Evolutionary conservation across 2,329 filamentous ascomycete species (phyloP).

Genomic region (Xylaria polymorpha): DNA sequence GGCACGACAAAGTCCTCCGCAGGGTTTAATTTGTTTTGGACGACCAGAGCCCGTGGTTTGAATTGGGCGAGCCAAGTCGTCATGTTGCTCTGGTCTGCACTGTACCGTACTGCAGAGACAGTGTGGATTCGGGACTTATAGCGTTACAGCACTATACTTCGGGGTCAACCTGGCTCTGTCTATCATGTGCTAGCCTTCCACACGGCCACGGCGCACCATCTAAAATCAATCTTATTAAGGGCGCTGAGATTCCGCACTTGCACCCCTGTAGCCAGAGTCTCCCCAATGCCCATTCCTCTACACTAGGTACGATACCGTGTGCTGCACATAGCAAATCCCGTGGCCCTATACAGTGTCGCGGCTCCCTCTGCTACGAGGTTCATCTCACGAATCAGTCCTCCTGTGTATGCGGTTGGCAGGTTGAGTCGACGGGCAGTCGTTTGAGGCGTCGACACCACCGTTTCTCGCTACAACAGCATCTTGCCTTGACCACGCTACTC

Average conservation of each 20-base stretch:
- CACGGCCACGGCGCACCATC: slow-evolving; percentile 20
- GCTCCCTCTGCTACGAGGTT: not conserved
- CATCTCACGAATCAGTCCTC: not conserved
- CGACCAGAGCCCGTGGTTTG: slow-evolving; percentile 12
- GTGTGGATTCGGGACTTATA: slow-evolving; percentile 8
- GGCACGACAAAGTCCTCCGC: slow-evolving; percentile 42
- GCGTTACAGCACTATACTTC: slow-evolving; percentile 1
- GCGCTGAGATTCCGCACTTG: slow-evolving; percentile 37
- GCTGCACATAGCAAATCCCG: not conserved
- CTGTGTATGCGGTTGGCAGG: not conserved
- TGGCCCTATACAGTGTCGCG: not conserved
- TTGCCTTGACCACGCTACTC: slow-evolving; percentile 4
- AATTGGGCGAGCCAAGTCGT: slow-evolving; percentile 18
- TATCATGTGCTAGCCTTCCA: not conserved
- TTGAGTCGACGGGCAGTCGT: not conserved
- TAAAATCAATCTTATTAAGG: slow-evolving; percentile 21
- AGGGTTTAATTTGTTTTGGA: slow-evolving; percentile 41
- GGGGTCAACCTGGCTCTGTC: not conserved
- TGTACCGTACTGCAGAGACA: slow-evolving; percentile 20
- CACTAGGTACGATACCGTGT: not conserved
- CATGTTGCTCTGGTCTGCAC: slow-evolving; percentile 18
- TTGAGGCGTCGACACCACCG: not conserved
- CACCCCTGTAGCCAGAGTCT: slow-evolving; percentile 22
- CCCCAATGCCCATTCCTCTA: not conserved
- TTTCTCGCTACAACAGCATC: not conserved